Evolutionary conservation across 306 rosid genomes (phyloP), one percentile per base, ranked within the genome.

Genomic region (Fagus crenata): DNA sequence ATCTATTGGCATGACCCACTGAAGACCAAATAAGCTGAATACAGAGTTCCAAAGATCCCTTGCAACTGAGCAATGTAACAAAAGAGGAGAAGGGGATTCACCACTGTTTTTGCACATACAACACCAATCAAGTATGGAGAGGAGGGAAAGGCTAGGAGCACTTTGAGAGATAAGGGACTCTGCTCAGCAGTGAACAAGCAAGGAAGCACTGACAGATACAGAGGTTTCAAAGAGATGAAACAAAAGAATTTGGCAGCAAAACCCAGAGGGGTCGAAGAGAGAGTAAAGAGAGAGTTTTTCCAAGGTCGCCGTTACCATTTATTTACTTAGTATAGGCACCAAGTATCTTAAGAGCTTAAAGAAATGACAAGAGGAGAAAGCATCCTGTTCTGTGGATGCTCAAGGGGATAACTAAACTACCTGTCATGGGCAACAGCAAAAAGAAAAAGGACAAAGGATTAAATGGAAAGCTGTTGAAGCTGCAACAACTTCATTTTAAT

Each of bases 181-280:
- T 22, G 12, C 74, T 35, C 79, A 46, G 69, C 56, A 37, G 60
- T 43, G 13, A 49, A 43, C 39, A 76, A 28, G 67, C 64, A 65
- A 36, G 22, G 69, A 83, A 63, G 37, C 41, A 33, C 12, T 31
- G 46, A 53, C 59, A 58, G 67, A 51, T 35, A 41, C 33, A 22
- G 12, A 72, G 43, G 70, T 13, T 46, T 71, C 70, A 65, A 72
- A n/a, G 42, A 37, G 71, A 65, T 39, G 33, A 17, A 39, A 65
- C 32, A n/a, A 65, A 40, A 65, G 33, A 65, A 60, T 60, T 46
- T 31, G 39, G 74, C 33, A 67, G 69, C 53, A 79, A 74, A 54
- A 60, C 53, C 69, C 7, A n/a, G 35, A 39, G 22, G 75, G 7
- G 43, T 40, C 64, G 55, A 39, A 71, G 14, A 67, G 53, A 49